phyloP scores from a whole-genome alignment of 1,284 basidiomycete genomes.

The Ganoderma meredithae region DNA sequence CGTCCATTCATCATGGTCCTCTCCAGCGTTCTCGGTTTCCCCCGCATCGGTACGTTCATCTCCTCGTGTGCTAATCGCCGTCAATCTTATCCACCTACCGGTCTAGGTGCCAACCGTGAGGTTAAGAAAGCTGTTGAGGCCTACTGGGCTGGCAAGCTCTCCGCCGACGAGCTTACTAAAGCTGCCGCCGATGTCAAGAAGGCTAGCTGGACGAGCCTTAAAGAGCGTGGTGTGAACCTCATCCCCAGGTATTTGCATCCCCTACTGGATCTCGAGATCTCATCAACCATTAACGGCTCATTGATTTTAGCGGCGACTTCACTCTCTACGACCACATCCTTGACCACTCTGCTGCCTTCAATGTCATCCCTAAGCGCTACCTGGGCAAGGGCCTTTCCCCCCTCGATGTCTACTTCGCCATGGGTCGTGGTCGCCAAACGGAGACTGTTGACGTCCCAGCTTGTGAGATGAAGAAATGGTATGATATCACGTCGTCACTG shows the following conservation, averaged over 20 bases:
- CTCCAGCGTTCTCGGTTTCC: conserved; percentile 96
- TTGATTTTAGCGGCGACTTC: conserved; percentile 86
- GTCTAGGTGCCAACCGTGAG: conserved; percentile 89
- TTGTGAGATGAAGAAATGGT: conserved; percentile 99
- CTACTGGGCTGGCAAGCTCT: conserved; percentile 96
- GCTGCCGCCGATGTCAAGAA: conserved; percentile 91
- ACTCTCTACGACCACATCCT: conserved; percentile 99
- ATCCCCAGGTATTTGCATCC: conserved; percentile 81
- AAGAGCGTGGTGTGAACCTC: conserved; percentile 89
- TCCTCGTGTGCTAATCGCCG: conserved; percentile 7
- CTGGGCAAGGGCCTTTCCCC: conserved; percentile 86
- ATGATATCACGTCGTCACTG: conserved; percentile 32
- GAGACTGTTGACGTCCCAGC: conserved; percentile 96
- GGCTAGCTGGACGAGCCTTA: conserved; percentile 90
- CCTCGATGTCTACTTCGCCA: conserved; percentile 97
- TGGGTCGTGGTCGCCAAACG: conserved; percentile 98
- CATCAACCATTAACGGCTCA: conserved; percentile 19
- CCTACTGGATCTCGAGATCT: conserved; percentile 20
- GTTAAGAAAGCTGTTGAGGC: conserved; percentile 99
- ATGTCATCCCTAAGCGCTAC: conserved; percentile 97
- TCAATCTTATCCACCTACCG: conserved; percentile 18
- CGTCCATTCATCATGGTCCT: conserved; percentile 61
- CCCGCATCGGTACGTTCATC: conserved; percentile 84
- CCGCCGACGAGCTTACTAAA: conserved; percentile 90
- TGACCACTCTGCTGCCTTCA: conserved; percentile 97